These are phyloP conservation scores for Phialemonium atrogriseum DNA, from an alignment of 2,329 filamentous ascomycete genomes.

Conservation along the genomic window DNA sequence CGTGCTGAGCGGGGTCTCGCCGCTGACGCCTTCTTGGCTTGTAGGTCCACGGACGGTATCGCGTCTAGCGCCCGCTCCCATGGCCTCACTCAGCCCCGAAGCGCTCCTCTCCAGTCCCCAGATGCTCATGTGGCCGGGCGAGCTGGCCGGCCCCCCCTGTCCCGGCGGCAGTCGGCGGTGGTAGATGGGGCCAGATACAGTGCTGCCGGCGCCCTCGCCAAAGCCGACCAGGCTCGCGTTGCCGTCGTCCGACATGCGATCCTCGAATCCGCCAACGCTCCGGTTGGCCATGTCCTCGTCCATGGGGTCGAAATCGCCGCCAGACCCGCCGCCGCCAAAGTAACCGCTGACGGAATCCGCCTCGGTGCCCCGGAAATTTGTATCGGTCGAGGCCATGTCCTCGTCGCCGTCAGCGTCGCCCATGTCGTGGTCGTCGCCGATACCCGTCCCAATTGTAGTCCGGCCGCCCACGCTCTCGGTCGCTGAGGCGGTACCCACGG, in stretches of 20 bases:
- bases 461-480: slow-evolving; percentile 68
- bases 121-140: slow-evolving; percentile 19
- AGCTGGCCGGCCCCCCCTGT: slow-evolving; percentile 23
- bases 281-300: slow-evolving; percentile 42
- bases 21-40: slow-evolving; percentile 14
- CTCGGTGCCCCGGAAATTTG: slow-evolving; percentile 41
- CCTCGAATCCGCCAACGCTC: slow-evolving; percentile 46
- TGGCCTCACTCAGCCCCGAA: slow-evolving; percentile 42
- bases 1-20: slow-evolving; percentile 28
- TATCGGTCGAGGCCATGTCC: slow-evolving; percentile 64
- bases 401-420: slow-evolving; percentile 42
- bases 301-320: slow-evolving; percentile 34
- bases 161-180: slow-evolving; percentile 40
- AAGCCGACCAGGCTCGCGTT: slow-evolving; percentile 82
- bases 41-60: slow-evolving; percentile 18
- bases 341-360: slow-evolving; percentile 47
- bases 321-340: slow-evolving; percentile 29
- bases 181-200: slow-evolving; percentile 71
- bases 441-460: slow-evolving; percentile 30
- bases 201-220: slow-evolving; percentile 82
- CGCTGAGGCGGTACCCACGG: slow-evolving; percentile 82
- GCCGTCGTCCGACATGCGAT: slow-evolving; percentile 79
- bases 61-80: slow-evolving; percentile 5
- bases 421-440: slow-evolving; percentile 45
- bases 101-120: slow-evolving; percentile 42